Conservation (phyloP, 768 basidiomycete species). For the Collybia nuda region DNA sequence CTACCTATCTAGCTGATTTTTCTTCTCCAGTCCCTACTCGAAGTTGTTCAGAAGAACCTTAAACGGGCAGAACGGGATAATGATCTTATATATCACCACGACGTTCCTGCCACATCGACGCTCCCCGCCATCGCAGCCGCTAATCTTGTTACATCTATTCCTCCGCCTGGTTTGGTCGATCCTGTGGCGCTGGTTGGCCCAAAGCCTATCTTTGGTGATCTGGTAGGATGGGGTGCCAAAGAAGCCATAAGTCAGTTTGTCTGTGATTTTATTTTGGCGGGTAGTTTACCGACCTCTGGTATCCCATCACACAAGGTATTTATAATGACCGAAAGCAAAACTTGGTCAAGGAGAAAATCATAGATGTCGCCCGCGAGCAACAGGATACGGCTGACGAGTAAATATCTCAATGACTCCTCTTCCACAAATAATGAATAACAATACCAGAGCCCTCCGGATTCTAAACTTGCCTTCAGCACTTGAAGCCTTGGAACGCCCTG, state of each 20-base stretch:
- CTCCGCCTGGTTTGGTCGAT: slow-evolving; percentile 58
- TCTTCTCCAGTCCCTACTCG: slow-evolving; percentile 67
- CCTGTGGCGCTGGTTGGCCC: slow-evolving; percentile 53
- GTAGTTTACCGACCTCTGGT: neutral
- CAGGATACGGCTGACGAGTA: slow-evolving; percentile 64
- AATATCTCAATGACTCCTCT: slow-evolving; percentile 19
- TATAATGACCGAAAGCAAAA: slow-evolving; percentile 81
- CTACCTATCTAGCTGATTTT: slow-evolving; percentile 7
- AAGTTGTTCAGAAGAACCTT: slow-evolving; percentile 65
- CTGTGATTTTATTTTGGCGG: neutral
- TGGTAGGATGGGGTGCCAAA: slow-evolving; percentile 85
- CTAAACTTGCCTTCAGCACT: slow-evolving; percentile 83
- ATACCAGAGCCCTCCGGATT: slow-evolving; percentile 57
- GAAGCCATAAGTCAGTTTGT: slow-evolving; percentile 76
- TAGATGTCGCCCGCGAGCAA: slow-evolving; percentile 57
- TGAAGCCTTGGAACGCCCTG: slow-evolving; percentile 83
- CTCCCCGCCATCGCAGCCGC: slow-evolving; percentile 65
- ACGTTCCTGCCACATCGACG: slow-evolving; percentile 72
- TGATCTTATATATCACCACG: slow-evolving; percentile 91
- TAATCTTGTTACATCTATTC: slow-evolving; percentile 59
- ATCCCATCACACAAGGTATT: slow-evolving; percentile 52
- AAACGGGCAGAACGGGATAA: slow-evolving; percentile 86
- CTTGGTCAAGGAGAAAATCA: slow-evolving; percentile 67
- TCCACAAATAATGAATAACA: neutral
- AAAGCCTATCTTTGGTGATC: slow-evolving; percentile 66